Conservation (phyloP, 1,139 yeast genomes). For the Yamadazyma triangularis region DNA sequence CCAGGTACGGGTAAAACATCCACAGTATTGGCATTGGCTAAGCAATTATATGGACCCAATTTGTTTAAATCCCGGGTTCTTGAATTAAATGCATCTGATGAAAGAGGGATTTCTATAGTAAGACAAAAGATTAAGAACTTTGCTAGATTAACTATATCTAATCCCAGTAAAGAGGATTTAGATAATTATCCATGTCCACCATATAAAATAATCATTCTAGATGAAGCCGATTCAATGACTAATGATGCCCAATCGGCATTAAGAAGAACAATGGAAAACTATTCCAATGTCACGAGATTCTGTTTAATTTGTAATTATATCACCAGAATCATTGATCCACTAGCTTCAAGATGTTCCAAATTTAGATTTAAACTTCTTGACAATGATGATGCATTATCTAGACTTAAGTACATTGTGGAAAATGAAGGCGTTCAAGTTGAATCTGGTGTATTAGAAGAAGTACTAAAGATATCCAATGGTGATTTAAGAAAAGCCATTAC, state of each 20-base stretch:
- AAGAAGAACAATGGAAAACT: constrained; percentile 94
- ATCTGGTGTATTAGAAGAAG: constrained; percentile 50
- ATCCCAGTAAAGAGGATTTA: constrained; percentile 64
- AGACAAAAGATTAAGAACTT: constrained; percentile 89
- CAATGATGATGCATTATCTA: constrained; percentile 58
- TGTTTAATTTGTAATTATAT: constrained; percentile 94
- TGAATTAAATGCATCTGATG: constrained; percentile 94
- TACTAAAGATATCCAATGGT: constrained; percentile 71
- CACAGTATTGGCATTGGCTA: constrained; percentile 83
- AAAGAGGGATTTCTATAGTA: constrained; percentile 91
- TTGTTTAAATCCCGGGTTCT: constrained; percentile 73
- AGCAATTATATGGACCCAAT: constrained; percentile 70
- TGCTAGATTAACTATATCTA: constrained; percentile 83
- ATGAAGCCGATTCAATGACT: constrained; percentile 99
- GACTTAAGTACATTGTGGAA: constrained; percentile 60
- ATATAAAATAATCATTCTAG: constrained; percentile 77
- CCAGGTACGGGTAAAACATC: constrained; percentile 98
- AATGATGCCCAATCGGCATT: constrained; percentile 94
- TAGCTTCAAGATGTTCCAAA: constrained; percentile 94
- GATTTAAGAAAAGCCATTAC: constrained; percentile 95
- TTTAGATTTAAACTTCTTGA: constrained; percentile 84
- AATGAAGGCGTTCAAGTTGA: constrained; percentile 45
- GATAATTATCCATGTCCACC: constrained; percentile 91
- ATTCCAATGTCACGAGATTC: constrained; percentile 86
- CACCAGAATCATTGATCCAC: constrained; percentile 91